Evolutionary conservation across 306 rosid species (phyloP).

Genomic region (Vigna reflexopilosa): DNA sequence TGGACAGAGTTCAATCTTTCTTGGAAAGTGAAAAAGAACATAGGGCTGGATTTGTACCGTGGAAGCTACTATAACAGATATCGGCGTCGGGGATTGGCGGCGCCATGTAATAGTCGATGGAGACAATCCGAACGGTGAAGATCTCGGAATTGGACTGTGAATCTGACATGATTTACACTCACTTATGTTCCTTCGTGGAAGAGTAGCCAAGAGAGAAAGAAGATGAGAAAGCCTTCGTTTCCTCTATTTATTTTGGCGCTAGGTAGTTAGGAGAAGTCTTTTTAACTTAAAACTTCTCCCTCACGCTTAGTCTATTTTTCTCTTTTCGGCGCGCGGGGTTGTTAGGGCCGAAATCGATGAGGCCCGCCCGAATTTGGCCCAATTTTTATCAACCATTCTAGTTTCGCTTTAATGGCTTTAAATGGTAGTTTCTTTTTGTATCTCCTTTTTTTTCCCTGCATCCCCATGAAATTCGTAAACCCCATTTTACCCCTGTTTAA

Average conservation of each 20-base stretch:
- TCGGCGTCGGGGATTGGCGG: constrained; percentile 71
- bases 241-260: constrained; percentile 25
- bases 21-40: not conserved
- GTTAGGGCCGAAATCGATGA: no score
- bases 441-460: no score
- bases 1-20: constrained; percentile 11
- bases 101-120: constrained; percentile 85
- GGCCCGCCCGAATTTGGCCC: no score
- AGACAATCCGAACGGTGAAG: constrained; percentile 80
- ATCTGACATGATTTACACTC: constrained; percentile 39
- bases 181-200: not conserved
- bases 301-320: not conserved
- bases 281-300: constrained; percentile 7
- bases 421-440: no score
- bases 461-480: no score
- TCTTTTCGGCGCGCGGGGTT: not conserved
- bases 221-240: not conserved
- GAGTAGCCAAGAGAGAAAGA: not conserved
- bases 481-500: no score
- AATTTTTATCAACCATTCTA: no score
- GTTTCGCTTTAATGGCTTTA: no score
- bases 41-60: constrained; percentile 58
- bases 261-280: constrained; percentile 1
- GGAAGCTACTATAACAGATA: constrained; percentile 82
- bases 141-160: constrained; percentile 49